Conservation (phyloP, 805 yeast species). For the Cyberlindnera xishuangbannaensis region DNA sequence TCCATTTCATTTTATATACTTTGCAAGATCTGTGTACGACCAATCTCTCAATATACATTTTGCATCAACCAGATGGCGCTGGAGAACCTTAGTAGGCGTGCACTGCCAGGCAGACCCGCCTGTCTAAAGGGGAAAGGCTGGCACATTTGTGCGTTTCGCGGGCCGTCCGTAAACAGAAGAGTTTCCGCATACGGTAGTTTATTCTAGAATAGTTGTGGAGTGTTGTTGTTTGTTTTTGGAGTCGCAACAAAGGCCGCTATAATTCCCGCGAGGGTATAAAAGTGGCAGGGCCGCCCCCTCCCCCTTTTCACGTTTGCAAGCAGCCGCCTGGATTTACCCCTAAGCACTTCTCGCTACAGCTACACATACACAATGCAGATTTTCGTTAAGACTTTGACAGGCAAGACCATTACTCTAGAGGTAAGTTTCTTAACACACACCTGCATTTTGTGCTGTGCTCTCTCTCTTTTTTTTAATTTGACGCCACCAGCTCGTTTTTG, state of each 20-base stretch:
- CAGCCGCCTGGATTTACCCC: no score
- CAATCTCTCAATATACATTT: no score
- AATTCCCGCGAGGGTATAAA: slow-evolving; percentile 8
- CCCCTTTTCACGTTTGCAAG: slow-evolving; percentile 6
- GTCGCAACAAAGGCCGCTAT: slow-evolving; percentile 8
- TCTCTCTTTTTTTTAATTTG: neutral
- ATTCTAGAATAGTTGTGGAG: no score
- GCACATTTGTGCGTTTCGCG: no score
- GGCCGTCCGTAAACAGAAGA: neutral
- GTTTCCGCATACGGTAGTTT: slow-evolving; percentile 1
- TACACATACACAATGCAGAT: slow-evolving; percentile 59
- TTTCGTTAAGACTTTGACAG: slow-evolving; percentile 85
- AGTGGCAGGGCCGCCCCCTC: slow-evolving; percentile 9
- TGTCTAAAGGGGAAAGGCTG: no score
- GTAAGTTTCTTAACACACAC: no score
- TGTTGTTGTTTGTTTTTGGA: neutral
- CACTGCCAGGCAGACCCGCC: no score
- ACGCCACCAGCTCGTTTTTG: slow-evolving; percentile 4
- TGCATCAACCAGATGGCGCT: no score
- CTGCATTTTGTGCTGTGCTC: no score
- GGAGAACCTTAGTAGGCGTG: no score
- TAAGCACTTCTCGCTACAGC: neutral
- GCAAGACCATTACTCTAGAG: slow-evolving; percentile 83
- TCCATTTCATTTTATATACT: no score
- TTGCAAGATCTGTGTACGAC: no score